A percentile compares a stretch with the other conserved stretches of the same genome.
phyloP scores from a whole-genome alignment of 495 filamentous ascomycete genomes.

The Trichoderma gamsii region DNA sequence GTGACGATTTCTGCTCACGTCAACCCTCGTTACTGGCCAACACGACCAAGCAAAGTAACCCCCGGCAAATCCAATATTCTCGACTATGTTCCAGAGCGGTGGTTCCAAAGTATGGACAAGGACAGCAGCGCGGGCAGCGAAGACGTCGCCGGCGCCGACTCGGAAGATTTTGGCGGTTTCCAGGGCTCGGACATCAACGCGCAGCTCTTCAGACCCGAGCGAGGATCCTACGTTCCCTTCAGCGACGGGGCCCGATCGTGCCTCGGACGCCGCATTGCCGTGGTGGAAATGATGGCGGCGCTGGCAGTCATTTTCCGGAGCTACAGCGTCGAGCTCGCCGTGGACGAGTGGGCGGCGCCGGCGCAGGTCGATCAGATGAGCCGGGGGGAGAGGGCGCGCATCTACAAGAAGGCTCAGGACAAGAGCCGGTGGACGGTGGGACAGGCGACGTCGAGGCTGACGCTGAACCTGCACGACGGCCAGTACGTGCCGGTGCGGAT shows the following conservation, averaged over 20 bases:
- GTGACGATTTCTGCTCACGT: conserved; percentile 43
- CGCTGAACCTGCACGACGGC: conserved; percentile 55
- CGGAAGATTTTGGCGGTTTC: conserved; percentile 51
- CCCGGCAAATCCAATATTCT: conserved; percentile 35
- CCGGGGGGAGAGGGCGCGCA: conserved; percentile 36
- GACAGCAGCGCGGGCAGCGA: conserved; percentile 2
- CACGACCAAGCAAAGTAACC: conserved; percentile 34
- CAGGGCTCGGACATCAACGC: conserved; percentile 47
- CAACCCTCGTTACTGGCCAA: conserved; percentile 61
- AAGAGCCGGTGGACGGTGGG: conserved; percentile 41
- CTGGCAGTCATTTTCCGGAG: conserved; percentile 59
- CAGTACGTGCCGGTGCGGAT: conserved; percentile 53
- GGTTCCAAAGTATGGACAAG: conserved; percentile 31
- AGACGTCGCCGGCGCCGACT: conserved; percentile 30
- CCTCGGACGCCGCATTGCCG: conserved; percentile 64
- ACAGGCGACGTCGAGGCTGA: conserved; percentile 49
- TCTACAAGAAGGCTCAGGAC: conserved; percentile 50
- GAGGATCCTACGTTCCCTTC: conserved; percentile 68
- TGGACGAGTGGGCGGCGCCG: conserved; percentile 54
- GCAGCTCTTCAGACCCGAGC: conserved; percentile 51
- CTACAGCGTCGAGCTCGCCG: conserved; percentile 60
- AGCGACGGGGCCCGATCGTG: conserved; percentile 65
- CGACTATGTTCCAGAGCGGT: conserved; percentile 42
- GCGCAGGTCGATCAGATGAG: conserved; percentile 54
- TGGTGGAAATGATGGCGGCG: conserved; percentile 67